A percentile compares a stretch with the other conserved stretches of the same genome.
Conservation (phyloP, 148 eudicot species). For the Camellia sinensis region DNA sequence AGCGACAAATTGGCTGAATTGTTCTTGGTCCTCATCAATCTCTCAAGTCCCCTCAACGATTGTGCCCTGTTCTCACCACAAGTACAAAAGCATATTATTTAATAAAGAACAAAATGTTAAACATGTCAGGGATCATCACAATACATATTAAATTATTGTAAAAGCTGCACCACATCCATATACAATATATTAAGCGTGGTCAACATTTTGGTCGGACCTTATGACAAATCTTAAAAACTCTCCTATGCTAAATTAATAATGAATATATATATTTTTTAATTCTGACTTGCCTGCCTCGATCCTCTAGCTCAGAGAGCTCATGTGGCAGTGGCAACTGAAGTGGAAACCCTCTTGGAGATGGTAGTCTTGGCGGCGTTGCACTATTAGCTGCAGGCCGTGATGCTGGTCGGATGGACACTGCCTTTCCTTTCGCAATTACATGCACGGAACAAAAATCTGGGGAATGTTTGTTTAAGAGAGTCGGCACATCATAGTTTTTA, state of each 20-base stretch:
- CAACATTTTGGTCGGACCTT: background rate
- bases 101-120: background rate
- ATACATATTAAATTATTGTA: background rate
- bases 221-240: background rate
- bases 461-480: constrained; percentile 42
- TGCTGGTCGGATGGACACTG: constrained; percentile 57
- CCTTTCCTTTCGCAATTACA: constrained; percentile 58
- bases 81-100: background rate
- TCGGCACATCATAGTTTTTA: constrained; percentile 55
- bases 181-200: background rate
- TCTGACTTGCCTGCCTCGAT: constrained; percentile 12
- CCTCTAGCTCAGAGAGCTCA: constrained; percentile 4
- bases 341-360: constrained; percentile 18
- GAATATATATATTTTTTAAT: background rate
- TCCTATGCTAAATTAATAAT: background rate
- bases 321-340: background rate
- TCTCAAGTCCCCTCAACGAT: constrained; percentile 20
- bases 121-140: background rate
- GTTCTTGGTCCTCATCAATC: constrained; percentile 2
- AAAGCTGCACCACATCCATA: constrained; percentile 1
- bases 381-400: constrained; percentile 33
- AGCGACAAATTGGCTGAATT: constrained; percentile 21
- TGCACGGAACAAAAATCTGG: constrained; percentile 77
- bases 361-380: constrained; percentile 41
- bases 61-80: constrained; percentile 17